Conservation (phyloP, 2,329 filamentous ascomycete genomes). For the Xenoacremonium recifei region DNA sequence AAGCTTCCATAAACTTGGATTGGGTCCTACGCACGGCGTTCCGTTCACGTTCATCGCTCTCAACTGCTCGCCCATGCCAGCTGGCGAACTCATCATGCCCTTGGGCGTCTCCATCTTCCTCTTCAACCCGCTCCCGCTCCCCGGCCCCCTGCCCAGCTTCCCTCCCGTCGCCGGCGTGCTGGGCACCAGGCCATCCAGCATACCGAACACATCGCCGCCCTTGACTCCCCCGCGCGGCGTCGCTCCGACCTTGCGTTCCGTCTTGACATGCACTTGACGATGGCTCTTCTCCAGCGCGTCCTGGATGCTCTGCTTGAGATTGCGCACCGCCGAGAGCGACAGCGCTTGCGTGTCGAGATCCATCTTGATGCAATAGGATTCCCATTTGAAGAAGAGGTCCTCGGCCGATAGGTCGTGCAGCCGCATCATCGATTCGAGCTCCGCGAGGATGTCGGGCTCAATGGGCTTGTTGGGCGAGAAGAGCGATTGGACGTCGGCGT, state of each 20-base stretch:
- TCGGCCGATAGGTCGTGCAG: slow-evolving; percentile 78
- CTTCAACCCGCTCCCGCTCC: slow-evolving; percentile 29
- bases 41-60: slow-evolving; percentile 31
- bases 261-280: slow-evolving; percentile 61
- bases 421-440: slow-evolving; percentile 82
- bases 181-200: slow-evolving; percentile 72
- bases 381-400: slow-evolving; percentile 98
- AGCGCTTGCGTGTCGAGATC: slow-evolving; percentile 71
- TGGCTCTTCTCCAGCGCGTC: slow-evolving; percentile 78
- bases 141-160: slow-evolving; percentile 40
- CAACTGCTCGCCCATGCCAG: slow-evolving; percentile 32
- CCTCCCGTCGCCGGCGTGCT: slow-evolving; percentile 52
- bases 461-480: slow-evolving; percentile 49
- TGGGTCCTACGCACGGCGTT: slow-evolving; percentile 27
- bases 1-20: no score
- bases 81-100: slow-evolving; percentile 32
- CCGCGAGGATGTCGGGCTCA: slow-evolving; percentile 73
- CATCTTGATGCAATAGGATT: slow-evolving; percentile 96
- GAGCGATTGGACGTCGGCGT: slow-evolving; percentile 32
- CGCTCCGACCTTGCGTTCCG: slow-evolving; percentile 60
- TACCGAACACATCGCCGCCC: slow-evolving; percentile 74
- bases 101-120: slow-evolving; percentile 31
- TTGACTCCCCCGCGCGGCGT: slow-evolving; percentile 60
- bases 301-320: slow-evolving; percentile 84
- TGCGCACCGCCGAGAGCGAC: slow-evolving; percentile 67